A percentile compares a stretch with the other conserved stretches of the same genome.
Conservation (phyloP, 345 rosid genomes). For the Adansonia digitata region DNA sequence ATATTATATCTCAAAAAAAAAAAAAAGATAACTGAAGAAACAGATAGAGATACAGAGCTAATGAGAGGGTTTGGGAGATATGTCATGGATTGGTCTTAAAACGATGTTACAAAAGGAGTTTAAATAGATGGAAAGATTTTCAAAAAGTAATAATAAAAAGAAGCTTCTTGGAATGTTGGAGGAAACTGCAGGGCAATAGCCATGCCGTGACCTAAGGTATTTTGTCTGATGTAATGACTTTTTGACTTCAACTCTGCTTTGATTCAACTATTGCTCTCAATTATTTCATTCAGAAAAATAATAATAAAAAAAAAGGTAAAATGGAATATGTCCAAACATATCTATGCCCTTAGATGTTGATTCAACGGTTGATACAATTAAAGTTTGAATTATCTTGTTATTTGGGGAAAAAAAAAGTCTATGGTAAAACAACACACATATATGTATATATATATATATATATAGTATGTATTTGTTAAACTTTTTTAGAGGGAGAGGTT, state of each 20-base stretch:
- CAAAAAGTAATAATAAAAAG: conserved; percentile 6
- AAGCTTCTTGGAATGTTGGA: conserved; percentile 7
- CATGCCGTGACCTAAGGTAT: not conserved
- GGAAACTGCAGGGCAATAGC: conserved; percentile 7
- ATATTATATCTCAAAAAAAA: not conserved
- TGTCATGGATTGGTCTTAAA: not conserved
- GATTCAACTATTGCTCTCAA: not conserved
- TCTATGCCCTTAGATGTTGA: not conserved
- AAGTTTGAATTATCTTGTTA: no score
- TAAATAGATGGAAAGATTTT: not conserved
- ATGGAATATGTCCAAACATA: not conserved
- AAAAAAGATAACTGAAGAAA: not conserved
- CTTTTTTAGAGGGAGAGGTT: not conserved
- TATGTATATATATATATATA: no score
- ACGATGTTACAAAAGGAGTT: not conserved
- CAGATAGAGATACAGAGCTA: not conserved
- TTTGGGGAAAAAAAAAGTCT: no score
- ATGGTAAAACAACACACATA: no score
- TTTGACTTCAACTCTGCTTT: conserved; percentile 1
- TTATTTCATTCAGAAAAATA: not conserved
- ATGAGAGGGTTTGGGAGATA: not conserved
- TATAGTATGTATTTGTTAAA: no score
- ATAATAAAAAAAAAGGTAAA: no score
- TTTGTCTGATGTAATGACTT: not conserved
- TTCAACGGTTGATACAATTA: not conserved